Percentiles rank a stretch among this genome's conserved stretches.
Evolutionary conservation across 2,329 filamentous ascomycete species (phyloP).

Genomic region (Phialocephala subalpina): DNA sequence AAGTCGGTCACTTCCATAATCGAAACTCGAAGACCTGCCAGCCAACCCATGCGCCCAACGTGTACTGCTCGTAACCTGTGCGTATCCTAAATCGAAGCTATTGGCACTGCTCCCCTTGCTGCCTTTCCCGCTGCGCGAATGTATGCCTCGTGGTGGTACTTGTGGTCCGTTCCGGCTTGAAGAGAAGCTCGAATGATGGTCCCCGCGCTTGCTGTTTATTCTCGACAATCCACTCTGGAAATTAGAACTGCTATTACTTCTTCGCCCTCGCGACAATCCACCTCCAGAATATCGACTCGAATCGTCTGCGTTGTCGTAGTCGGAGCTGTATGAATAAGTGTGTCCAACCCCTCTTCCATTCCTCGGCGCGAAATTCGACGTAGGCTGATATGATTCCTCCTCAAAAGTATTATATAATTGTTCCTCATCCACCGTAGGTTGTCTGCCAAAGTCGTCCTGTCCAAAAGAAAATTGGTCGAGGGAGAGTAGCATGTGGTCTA

Average conservation of each 20-base stretch:
- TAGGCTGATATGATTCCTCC: constrained; percentile 40
- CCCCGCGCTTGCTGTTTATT: constrained; percentile 65
- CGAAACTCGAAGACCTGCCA: constrained; percentile 76
- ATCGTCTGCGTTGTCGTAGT: constrained; percentile 64
- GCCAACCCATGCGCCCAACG: constrained; percentile 59
- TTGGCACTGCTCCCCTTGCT: constrained; percentile 77
- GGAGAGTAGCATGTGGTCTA: constrained; percentile 94
- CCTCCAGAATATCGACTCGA: constrained; percentile 58
- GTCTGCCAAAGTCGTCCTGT: constrained; percentile 45
- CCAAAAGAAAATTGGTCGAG: constrained; percentile 81
- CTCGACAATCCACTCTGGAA: constrained; percentile 66
- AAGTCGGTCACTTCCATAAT: constrained; percentile 61
- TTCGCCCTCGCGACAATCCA: constrained; percentile 63
- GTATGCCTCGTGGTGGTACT: constrained; percentile 54
- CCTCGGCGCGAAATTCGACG: constrained; percentile 37
- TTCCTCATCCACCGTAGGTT: constrained; percentile 40
- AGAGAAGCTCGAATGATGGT: constrained; percentile 45
- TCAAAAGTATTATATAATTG: constrained; percentile 41
- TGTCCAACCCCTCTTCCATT: constrained; percentile 45
- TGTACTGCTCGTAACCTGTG: constrained; percentile 64
- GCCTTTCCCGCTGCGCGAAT: constrained; percentile 66
- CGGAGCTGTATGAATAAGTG: constrained; percentile 67
- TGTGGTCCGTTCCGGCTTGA: constrained; percentile 43
- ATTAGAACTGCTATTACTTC: constrained; percentile 84
- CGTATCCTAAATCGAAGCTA: constrained; percentile 71